A percentile compares a stretch with the other conserved stretches of the same genome.
phyloP scores from a whole-genome alignment of 2,329 filamentous ascomycete genomes.

The Xylaria sp. region DNA sequence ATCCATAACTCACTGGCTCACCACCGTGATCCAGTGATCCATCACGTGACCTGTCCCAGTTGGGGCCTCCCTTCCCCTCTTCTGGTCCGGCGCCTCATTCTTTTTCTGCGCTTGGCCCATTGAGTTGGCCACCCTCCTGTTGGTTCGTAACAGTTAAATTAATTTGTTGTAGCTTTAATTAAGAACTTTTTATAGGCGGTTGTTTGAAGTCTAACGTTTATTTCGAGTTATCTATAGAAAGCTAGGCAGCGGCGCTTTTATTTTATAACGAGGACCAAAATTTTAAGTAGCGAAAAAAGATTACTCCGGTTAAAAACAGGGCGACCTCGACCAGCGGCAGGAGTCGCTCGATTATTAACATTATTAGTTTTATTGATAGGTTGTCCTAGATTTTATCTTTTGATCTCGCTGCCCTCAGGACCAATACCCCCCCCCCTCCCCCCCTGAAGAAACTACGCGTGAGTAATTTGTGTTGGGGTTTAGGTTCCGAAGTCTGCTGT shows the following conservation, averaged over 20 bases:
- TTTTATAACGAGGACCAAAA: not conserved
- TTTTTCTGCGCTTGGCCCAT: too few relatives aligned
- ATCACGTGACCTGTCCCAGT: too few relatives aligned
- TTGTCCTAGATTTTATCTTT: conserved; percentile 23
- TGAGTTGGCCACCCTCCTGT: too few relatives aligned
- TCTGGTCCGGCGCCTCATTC: too few relatives aligned
- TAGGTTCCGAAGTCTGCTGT: not conserved
- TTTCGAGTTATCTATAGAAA: not conserved
- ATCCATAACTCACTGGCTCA: too few relatives aligned
- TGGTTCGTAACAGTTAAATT: too few relatives aligned
- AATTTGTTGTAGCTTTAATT: not conserved
- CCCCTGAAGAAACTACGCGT: conserved; percentile 20
- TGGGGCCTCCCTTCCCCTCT: too few relatives aligned
- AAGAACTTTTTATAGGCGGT: not conserved
- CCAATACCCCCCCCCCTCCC: conserved; percentile 31
- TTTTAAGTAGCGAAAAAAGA: not conserved
- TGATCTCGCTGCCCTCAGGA: conserved; percentile 37
- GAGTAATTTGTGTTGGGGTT: not conserved
- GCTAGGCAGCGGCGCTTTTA: not conserved
- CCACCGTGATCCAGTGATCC: too few relatives aligned
- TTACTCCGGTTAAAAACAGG: not conserved
- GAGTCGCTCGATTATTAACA: not conserved
- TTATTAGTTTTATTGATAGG: not conserved
- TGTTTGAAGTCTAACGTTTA: not conserved
- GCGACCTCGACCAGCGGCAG: not conserved